phyloP scores from a whole-genome alignment of 2,329 filamentous ascomycete species.

The Grosmannia huntii region DNA sequence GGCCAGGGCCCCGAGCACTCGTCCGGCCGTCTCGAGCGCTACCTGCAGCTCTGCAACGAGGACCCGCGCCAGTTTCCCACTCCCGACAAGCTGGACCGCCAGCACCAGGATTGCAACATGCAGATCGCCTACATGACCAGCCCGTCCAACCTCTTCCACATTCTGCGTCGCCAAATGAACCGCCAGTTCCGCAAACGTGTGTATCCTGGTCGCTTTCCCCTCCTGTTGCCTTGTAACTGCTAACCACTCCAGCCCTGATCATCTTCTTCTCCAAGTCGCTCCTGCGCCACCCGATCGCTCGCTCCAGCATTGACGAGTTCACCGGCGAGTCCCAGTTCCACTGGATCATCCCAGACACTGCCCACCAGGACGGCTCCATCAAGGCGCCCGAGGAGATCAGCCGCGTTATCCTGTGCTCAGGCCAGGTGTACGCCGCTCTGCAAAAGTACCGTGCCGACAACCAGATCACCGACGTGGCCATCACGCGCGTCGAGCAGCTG shows the following conservation, averaged over 20 bases:
- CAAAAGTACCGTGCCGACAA: constrained; percentile 83
- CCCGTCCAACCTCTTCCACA: constrained; percentile 91
- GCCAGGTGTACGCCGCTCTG: constrained; percentile 85
- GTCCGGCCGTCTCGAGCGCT: constrained; percentile 92
- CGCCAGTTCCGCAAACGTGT: constrained; percentile 97
- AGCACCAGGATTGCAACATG: constrained; percentile 99
- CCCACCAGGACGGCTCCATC: constrained; percentile 63
- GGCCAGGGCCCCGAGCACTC: constrained; percentile 98
- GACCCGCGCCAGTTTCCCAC: constrained; percentile 88
- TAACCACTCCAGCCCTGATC: constrained; percentile 55
- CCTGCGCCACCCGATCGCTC: constrained; percentile 83
- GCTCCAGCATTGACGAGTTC: constrained; percentile 85
- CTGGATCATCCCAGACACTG: constrained; percentile 89
- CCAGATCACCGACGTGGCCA: constrained; percentile 77
- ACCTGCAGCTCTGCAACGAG: constrained; percentile 94
- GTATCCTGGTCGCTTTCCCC: constrained; percentile 24
- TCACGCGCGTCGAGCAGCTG: constrained; percentile 93
- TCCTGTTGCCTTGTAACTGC: constrained; percentile 3
- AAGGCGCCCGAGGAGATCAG: constrained; percentile 76
- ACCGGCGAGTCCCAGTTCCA: constrained; percentile 84
- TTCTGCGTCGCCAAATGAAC: constrained; percentile 94
- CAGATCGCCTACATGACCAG: constrained; percentile 97
- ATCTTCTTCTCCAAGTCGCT: constrained; percentile 98
- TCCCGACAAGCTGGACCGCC: constrained; percentile 79
- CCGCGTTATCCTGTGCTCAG: constrained; percentile 85